Conservation (phyloP, 306 rosid species). For the Cajanus cajan region DNA sequence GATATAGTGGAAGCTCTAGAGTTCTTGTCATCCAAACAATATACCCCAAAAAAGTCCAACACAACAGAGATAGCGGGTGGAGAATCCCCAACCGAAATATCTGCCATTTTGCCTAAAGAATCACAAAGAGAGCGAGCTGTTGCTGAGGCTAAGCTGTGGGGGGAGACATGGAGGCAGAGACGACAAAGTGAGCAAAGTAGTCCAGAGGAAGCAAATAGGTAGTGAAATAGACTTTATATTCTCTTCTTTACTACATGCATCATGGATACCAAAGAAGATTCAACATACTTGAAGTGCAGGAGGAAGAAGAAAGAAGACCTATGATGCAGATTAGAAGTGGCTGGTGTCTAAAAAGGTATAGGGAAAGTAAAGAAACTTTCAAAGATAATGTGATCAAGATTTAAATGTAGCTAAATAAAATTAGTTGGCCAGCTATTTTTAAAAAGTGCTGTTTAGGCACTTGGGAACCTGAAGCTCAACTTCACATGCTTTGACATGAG, state of each 20-base stretch:
- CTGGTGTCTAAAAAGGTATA: not conserved
- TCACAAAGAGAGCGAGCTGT: conserved; percentile 42
- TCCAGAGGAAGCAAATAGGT: conserved; percentile 19
- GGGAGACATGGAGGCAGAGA: conserved; percentile 44
- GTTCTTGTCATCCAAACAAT: conserved; percentile 35
- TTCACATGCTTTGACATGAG: conserved; percentile 6
- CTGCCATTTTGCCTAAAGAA: not conserved
- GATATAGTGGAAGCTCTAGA: conserved; percentile 42
- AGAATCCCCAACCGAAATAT: conserved; percentile 26
- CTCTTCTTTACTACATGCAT: conserved; percentile 5
- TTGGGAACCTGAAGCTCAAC: conserved; percentile 13
- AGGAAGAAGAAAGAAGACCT: not conserved
- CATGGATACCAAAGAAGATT: not conserved
- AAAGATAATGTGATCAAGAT: not conserved
- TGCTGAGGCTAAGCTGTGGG: conserved; percentile 53
- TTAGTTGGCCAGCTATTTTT: conserved; percentile 5
- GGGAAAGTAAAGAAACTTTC: conserved; percentile 1
- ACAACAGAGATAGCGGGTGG: not conserved
- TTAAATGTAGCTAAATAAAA: conserved; percentile 18
- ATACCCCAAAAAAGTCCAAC: not conserved
- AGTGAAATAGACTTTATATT: not conserved
- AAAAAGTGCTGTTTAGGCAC: conserved; percentile 16
- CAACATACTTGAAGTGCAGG: not conserved
- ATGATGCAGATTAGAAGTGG: conserved; percentile 21
- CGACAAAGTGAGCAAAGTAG: conserved; percentile 25